Percentiles rank a stretch among this genome's conserved stretches.
Conservation (phyloP, 2,329 filamentous ascomycete species). For the Graphiopsis chlorocephala region DNA sequence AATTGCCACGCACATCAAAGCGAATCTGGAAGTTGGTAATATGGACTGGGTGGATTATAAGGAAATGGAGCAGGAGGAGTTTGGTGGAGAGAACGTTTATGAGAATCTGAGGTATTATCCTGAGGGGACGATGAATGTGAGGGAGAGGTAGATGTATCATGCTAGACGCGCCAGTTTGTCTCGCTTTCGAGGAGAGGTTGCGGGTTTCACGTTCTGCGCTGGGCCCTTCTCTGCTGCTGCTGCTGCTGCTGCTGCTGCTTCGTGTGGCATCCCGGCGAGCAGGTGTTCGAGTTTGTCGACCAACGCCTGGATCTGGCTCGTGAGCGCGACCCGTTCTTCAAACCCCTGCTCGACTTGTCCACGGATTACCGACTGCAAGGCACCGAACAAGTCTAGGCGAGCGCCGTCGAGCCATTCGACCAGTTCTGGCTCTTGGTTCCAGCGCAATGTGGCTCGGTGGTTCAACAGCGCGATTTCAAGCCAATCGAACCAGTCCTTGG, state of each 20-base stretch:
- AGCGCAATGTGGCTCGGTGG: slow-evolving; percentile 16
- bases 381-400: slow-evolving; percentile 19
- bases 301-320: neutral
- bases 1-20: neutral
- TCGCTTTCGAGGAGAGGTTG: neutral
- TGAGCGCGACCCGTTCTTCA: neutral
- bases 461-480: slow-evolving; percentile 9
- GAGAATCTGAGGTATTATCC: neutral
- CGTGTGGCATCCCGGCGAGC: neutral
- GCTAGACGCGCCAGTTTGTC: neutral
- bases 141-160: neutral
- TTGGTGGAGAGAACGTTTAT: neutral
- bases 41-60: neutral
- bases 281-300: neutral
- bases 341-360: neutral
- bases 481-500: slow-evolving; percentile 17
- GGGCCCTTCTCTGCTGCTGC: neutral
- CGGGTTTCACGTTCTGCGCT: neutral
- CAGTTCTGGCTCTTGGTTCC: slow-evolving; percentile 15
- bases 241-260: too few relatives aligned
- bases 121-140: neutral
- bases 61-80: neutral
- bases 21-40: neutral
- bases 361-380: slow-evolving; percentile 4
- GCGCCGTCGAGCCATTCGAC: slow-evolving; percentile 15